Conservation (phyloP, 2,329 filamentous ascomycete genomes). For the Aureobasidium musti region DNA sequence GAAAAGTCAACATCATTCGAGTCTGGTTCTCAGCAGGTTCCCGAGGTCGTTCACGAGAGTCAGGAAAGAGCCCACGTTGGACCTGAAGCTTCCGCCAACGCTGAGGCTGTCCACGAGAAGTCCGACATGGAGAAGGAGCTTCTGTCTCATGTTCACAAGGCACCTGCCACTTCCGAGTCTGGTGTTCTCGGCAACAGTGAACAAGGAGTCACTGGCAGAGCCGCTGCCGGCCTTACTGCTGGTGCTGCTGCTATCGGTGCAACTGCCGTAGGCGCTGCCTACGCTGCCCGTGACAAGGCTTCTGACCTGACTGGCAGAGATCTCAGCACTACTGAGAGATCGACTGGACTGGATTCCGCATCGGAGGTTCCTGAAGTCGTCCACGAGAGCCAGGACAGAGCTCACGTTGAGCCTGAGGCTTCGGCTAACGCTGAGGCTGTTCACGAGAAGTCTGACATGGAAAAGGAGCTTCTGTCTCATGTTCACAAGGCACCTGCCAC, state of each 20-base stretch:
- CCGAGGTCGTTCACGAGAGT: conserved; percentile 53
- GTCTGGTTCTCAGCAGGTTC: conserved; percentile 43
- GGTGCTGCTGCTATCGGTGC: conserved; percentile 44
- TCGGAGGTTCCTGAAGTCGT: conserved; percentile 40
- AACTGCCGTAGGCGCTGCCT: conserved; percentile 43
- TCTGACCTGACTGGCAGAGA: conserved; percentile 39
- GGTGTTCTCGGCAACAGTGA: conserved; percentile 44
- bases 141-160: conserved; percentile 58
- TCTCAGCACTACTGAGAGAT: background rate
- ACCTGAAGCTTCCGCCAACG: conserved; percentile 66
- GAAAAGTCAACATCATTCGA: conserved; percentile 39
- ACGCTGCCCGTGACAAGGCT: conserved; percentile 39
- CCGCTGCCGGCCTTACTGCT: conserved; percentile 42
- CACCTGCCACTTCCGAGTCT: conserved; percentile 34
- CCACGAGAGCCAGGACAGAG: conserved; percentile 66
- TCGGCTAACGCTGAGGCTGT: conserved; percentile 61
- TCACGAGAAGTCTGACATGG: conserved; percentile 54
- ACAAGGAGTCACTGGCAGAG: conserved; percentile 37
- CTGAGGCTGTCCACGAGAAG: conserved; percentile 52
- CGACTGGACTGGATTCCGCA: background rate
- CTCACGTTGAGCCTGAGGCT: conserved; percentile 65
- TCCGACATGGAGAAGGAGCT: conserved; percentile 68
- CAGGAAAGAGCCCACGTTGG: conserved; percentile 64
- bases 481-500: conserved; percentile 46
- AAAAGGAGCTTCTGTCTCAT: conserved; percentile 68